Base-by-base conservation (phyloP, 1,284 basidiomycete species). In the Ganoderma lingzhi region DNA sequence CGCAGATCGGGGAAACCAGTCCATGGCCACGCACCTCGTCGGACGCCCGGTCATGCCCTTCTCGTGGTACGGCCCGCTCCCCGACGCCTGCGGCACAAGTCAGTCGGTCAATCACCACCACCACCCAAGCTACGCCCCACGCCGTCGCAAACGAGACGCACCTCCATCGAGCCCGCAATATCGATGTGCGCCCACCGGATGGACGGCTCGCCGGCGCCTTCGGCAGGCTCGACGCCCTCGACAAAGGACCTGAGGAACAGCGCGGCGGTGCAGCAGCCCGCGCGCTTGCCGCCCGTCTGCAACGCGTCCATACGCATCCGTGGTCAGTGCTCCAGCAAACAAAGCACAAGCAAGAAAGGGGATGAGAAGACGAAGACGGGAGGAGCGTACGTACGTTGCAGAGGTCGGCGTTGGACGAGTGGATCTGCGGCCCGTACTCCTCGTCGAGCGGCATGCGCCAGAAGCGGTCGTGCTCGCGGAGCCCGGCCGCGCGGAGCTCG, bases 381-480 rank as follows among this genome's bases (percentile, higher is more conserved):
- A 23, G n/a, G 17, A 23, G 44, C 62, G 17, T 19, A 82, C 86
- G 56, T 75, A 93, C 92, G 73, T 96, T 96, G 79, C 92, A 91
- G 23, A 96, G 83, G 79, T 96, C 95, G 10, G 94, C 93, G 76
- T 95, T 95, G 42, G 89, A 92, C 5, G 85, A 84, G 76, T 89
- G 82, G 76, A 97, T 96, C 78, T 94, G 93, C 23, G 89, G 86
- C 2, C 88, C 88, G 76, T 87, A 97, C 67, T 91, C 91, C 67
- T 96, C 93, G 75, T 92, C 90, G 70, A 97, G 85, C 48, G 90
- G 95, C 91, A 95, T 91, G 62, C 93, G 87, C 93, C 93, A 95
- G 84, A 96, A 90, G 55, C 91, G 88, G 80, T 96, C 94, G 76
- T 91, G 87, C 76, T 95, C 94, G 12, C 83, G 81, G 79, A 89